phyloP scores from a whole-genome alignment of 2,329 filamentous ascomycete species.

The Talaromyces sp. region DNA sequence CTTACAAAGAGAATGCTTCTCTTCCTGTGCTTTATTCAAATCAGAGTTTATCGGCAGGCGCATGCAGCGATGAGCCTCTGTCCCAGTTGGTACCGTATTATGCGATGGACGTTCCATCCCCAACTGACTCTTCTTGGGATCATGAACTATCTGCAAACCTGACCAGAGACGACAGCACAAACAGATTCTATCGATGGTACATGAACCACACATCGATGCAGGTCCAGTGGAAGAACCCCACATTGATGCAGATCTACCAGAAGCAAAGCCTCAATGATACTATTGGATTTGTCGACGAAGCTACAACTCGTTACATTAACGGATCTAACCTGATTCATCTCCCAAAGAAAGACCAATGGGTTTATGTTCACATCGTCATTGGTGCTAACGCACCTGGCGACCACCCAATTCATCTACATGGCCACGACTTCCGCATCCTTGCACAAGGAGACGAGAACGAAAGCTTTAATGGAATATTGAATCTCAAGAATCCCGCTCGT shows the following conservation, averaged over 20 bases:
- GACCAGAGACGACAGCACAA: background rate
- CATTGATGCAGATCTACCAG: background rate
- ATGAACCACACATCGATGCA: slow-evolving; percentile 3
- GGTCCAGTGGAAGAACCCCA: background rate
- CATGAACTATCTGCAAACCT: slow-evolving; percentile 13
- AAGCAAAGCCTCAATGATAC: background rate
- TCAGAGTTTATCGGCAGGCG: background rate
- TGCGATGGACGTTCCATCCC: background rate
- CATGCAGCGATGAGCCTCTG: slow-evolving; percentile 5
- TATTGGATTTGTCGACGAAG: background rate
- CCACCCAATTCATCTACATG: slow-evolving; percentile 14
- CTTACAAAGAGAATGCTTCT: background rate
- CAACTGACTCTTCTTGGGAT: background rate
- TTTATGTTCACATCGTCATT: slow-evolving; percentile 5
- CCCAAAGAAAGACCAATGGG: slow-evolving; percentile 1
- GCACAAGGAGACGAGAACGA: background rate
- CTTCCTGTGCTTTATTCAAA: background rate
- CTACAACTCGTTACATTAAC: background rate
- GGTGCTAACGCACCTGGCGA: background rate
- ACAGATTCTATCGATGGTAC: slow-evolving; percentile 4
- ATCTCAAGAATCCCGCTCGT: slow-evolving; percentile 25
- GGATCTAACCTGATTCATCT: slow-evolving; percentile 3
- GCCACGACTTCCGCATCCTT: slow-evolving; percentile 10
- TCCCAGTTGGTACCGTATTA: slow-evolving; percentile 2
- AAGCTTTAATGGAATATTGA: background rate